Evolutionary conservation across 2,329 filamentous ascomycete species (phyloP).

Genomic region (Verruconis gallopava): DNA sequence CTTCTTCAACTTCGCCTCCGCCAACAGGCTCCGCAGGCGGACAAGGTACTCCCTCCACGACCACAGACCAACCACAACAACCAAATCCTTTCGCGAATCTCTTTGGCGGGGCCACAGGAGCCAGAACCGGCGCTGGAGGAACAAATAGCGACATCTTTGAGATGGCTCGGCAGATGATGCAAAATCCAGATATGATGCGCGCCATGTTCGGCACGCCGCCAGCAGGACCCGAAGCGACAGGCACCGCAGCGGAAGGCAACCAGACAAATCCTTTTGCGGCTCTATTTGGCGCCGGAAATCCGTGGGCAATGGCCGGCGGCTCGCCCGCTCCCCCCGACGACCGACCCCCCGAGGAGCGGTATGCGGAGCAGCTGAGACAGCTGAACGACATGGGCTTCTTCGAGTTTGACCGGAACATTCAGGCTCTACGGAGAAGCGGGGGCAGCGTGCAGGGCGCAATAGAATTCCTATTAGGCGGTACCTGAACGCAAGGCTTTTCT

Average conservation of each 20-base stretch:
- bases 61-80: constrained; percentile 21
- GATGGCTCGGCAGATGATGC: constrained; percentile 36
- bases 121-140: constrained; percentile 5
- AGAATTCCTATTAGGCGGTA: constrained; percentile 46
- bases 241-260: constrained; percentile 27
- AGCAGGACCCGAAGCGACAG: constrained; percentile 36
- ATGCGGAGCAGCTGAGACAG: constrained; percentile 78
- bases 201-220: constrained; percentile 32
- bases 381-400: constrained; percentile 99
- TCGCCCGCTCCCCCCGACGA: constrained; percentile 55
- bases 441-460: constrained; percentile 90
- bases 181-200: constrained; percentile 45
- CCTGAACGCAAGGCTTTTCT: too few species aligned
- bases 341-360: constrained; percentile 84
- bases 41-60: constrained; percentile 22
- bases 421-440: constrained; percentile 73
- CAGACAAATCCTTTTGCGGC: constrained; percentile 29
- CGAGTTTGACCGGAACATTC: constrained; percentile 88
- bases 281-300: constrained; percentile 30
- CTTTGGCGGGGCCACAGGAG: constrained; percentile 29
- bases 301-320: constrained; percentile 23
- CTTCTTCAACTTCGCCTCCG: constrained; percentile 18
- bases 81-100: constrained; percentile 58
- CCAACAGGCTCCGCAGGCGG: constrained; percentile 15
- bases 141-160: constrained; percentile 36